phyloP scores from a whole-genome alignment of 2,329 filamentous ascomycete species.

The Grosmannia serpens region DNA sequence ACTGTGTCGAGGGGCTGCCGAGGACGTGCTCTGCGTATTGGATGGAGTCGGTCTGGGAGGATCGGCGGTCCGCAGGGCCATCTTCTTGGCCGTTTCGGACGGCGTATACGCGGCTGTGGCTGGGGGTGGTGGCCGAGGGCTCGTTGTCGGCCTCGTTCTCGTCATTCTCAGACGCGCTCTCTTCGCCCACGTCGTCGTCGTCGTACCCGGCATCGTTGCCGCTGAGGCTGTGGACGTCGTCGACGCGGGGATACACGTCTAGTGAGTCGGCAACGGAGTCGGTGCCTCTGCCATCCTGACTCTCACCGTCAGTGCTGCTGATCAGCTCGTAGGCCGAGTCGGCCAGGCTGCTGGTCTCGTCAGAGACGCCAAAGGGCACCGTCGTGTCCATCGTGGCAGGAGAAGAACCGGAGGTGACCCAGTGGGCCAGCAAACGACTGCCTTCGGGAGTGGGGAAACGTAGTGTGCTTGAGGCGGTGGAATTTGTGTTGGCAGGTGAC shows the following conservation, averaged over 20 bases:
- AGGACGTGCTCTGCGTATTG: constrained; percentile 38
- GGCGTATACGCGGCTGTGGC: constrained; percentile 19
- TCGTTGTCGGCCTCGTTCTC: constrained; percentile 16
- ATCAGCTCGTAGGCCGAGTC: constrained; percentile 49
- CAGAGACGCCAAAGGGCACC: constrained; percentile 27
- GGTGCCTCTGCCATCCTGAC: constrained; percentile 35
- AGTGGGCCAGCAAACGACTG: constrained; percentile 44
- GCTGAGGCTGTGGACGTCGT: constrained; percentile 20
- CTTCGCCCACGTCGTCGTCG: constrained; percentile 26
- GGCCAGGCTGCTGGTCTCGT: constrained; percentile 37
- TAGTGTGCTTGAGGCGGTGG: constrained; percentile 20
- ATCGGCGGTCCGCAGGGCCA: constrained; percentile 24
- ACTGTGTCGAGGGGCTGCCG: constrained; percentile 26
- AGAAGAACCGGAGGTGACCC: constrained; percentile 42
- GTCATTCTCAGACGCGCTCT: constrained; percentile 23
- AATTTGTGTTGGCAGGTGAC: neutral
- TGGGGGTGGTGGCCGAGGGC: constrained; percentile 4
- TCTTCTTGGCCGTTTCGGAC: constrained; percentile 21
- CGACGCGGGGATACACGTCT: constrained; percentile 15
- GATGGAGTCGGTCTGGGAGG: constrained; percentile 26
- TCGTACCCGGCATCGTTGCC: constrained; percentile 27
- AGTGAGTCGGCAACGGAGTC: constrained; percentile 24
- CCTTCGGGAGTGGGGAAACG: constrained; percentile 46
- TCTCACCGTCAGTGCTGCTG: constrained; percentile 39
- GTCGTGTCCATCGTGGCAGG: constrained; percentile 19